These are phyloP conservation scores for Mycena citricolor DNA, from an alignment of 1,284 basidiomycete species.

Conservation along the genomic window DNA sequence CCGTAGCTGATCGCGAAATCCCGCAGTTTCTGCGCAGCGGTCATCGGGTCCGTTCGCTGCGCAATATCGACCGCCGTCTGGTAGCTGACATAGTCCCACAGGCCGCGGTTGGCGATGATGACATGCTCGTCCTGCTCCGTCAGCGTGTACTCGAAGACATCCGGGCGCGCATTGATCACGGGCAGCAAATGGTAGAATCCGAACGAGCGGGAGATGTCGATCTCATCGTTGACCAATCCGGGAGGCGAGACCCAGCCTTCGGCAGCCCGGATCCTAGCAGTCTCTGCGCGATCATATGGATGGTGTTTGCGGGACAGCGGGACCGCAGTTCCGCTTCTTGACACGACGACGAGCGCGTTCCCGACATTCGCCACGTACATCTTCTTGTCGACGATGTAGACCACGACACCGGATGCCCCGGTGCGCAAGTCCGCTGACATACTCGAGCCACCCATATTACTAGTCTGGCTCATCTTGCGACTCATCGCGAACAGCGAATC, in stretches of 20 bases:
- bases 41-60: slow-evolving; percentile 71
- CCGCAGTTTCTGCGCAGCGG: slow-evolving; percentile 93
- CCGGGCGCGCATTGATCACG: slow-evolving; percentile 86
- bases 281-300: slow-evolving; percentile 87
- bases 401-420: slow-evolving; percentile 84
- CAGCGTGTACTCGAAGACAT: slow-evolving; percentile 71
- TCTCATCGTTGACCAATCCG: slow-evolving; percentile 90
- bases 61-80: slow-evolving; percentile 98
- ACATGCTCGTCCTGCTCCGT: slow-evolving; percentile 92
- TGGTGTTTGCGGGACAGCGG: slow-evolving; percentile 87
- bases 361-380: slow-evolving; percentile 95
- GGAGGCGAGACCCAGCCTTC: slow-evolving; percentile 97
- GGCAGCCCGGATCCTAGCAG: slow-evolving; percentile 83
- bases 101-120: slow-evolving; percentile 89
- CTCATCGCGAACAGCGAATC: slow-evolving; percentile 52
- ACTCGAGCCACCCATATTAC: slow-evolving; percentile 36
- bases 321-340: slow-evolving; percentile 78
- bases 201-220: slow-evolving; percentile 90
- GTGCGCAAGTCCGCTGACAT: slow-evolving; percentile 48
- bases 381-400: slow-evolving; percentile 81
- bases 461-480: slow-evolving; percentile 72
- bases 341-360: slow-evolving; percentile 87
- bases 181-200: slow-evolving; percentile 94
- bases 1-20: slow-evolving; percentile 98
- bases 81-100: slow-evolving; percentile 94